Evolutionary conservation across 495 filamentous ascomycete species (phyloP).

Genomic region (Trichocladium antarcticum): DNA sequence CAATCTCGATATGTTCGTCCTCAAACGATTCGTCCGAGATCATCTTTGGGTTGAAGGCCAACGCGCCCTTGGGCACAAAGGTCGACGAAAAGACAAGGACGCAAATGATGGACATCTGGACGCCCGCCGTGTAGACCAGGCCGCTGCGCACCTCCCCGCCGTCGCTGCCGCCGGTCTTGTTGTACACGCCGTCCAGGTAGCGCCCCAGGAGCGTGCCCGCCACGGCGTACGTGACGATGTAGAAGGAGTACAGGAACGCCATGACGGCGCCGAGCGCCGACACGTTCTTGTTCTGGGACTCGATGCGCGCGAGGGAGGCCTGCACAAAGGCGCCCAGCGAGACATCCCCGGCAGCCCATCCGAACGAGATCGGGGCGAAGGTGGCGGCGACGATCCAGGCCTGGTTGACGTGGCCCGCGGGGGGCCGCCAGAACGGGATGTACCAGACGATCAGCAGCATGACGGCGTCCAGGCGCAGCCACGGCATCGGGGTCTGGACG

Average conservation of each 20-base stretch:
- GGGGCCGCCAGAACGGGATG: conserved; percentile 27
- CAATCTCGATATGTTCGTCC: conserved; percentile 4
- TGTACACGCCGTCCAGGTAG: conserved; percentile 31
- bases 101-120: conserved; percentile 33
- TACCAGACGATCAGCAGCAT: conserved; percentile 34
- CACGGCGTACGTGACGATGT: conserved; percentile 36
- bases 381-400: conserved; percentile 35
- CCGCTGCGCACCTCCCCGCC: conserved; percentile 17
- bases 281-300: conserved; percentile 30
- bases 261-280: conserved; percentile 39
- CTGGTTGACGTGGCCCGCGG: conserved; percentile 18
- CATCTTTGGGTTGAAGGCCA: conserved; percentile 31
- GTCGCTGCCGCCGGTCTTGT: conserved; percentile 14
- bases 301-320: conserved; percentile 28
- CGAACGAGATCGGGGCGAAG: conserved; percentile 37
- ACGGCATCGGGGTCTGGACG: conserved; percentile 35
- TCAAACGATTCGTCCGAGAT: conserved; percentile 28
- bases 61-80: conserved; percentile 30
- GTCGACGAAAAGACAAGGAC: conserved; percentile 28
- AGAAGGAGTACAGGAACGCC: conserved; percentile 38
- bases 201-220: conserved; percentile 30
- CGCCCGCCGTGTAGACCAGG: conserved; percentile 26
- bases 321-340: conserved; percentile 38
- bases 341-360: conserved; percentile 40
- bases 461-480: conserved; percentile 34